Percentiles rank a stretch among this genome's conserved stretches.
phyloP scores from a whole-genome alignment of 805 yeast genomes.

The Naumovozyma castellii region DNA sequence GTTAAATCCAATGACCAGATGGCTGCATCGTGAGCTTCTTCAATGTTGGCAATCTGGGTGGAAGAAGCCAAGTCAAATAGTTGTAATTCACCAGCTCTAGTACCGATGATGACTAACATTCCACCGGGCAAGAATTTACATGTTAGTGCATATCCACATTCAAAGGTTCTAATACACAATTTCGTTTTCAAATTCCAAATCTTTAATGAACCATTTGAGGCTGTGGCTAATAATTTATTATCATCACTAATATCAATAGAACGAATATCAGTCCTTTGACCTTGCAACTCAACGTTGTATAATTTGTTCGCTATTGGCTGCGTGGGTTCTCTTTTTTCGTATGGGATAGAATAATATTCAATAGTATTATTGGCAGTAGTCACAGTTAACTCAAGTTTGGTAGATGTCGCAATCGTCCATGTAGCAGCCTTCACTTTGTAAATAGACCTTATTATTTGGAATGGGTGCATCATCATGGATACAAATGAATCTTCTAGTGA shows the following conservation, averaged over 20 bases:
- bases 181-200: slow-evolving; percentile 74
- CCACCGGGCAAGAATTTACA: slow-evolving; percentile 88
- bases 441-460: slow-evolving; percentile 53
- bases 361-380: slow-evolving; percentile 67
- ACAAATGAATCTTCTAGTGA: slow-evolving; percentile 40
- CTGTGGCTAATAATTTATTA: slow-evolving; percentile 72
- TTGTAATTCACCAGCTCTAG: slow-evolving; percentile 76
- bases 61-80: slow-evolving; percentile 82
- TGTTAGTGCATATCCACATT: slow-evolving; percentile 77
- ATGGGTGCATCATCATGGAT: slow-evolving; percentile 56
- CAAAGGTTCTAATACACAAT: slow-evolving; percentile 77
- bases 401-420: slow-evolving; percentile 47
- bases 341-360: slow-evolving; percentile 60
- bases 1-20: slow-evolving; percentile 87
- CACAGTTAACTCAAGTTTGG: slow-evolving; percentile 50
- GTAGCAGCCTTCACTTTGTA: slow-evolving; percentile 55
- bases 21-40: slow-evolving; percentile 70
- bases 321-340: slow-evolving; percentile 40
- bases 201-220: slow-evolving; percentile 82
- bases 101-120: slow-evolving; percentile 74
- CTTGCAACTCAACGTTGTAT: slow-evolving; percentile 60
- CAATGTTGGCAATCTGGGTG: slow-evolving; percentile 55
- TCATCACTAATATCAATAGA: slow-evolving; percentile 76
- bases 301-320: slow-evolving; percentile 36
- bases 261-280: slow-evolving; percentile 86